phyloP scores from a whole-genome alignment of 1,139 yeast species.

The Saccharomyces hybrid region DNA sequence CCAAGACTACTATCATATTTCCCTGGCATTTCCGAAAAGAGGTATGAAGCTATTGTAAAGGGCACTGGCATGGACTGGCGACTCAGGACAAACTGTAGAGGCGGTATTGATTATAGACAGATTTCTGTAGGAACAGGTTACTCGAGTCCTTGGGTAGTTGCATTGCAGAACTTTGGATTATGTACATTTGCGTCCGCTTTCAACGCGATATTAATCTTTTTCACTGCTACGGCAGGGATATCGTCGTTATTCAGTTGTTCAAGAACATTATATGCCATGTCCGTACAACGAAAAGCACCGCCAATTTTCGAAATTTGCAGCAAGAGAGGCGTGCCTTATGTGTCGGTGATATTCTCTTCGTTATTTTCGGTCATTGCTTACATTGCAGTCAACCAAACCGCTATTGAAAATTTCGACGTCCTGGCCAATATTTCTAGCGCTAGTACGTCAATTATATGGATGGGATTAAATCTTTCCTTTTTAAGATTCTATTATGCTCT shows the following conservation, averaged over 20 bases:
- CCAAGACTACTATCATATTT: slow-evolving; percentile 44
- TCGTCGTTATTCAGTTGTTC: slow-evolving; percentile 37
- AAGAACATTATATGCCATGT: slow-evolving; percentile 37
- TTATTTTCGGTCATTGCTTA: slow-evolving; percentile 55
- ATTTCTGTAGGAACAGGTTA: slow-evolving; percentile 41
- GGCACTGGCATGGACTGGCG: slow-evolving; percentile 24
- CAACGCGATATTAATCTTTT: slow-evolving; percentile 62
- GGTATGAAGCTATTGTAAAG: slow-evolving; percentile 11
- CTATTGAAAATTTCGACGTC: slow-evolving; percentile 58
- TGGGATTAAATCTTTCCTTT: slow-evolving; percentile 68
- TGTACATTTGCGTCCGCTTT: slow-evolving; percentile 59
- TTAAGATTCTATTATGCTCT: slow-evolving; percentile 67
- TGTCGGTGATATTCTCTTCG: slow-evolving; percentile 57
- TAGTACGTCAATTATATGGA: slow-evolving; percentile 75
- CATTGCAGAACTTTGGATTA: slow-evolving; percentile 57
- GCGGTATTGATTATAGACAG: slow-evolving; percentile 5
- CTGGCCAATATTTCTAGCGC: slow-evolving; percentile 63
- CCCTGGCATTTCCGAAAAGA: slow-evolving; percentile 6
- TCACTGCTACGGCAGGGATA: slow-evolving; percentile 52
- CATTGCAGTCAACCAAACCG: slow-evolving; percentile 50
- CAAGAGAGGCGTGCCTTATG: slow-evolving; percentile 63
- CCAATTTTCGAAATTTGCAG: slow-evolving; percentile 52
- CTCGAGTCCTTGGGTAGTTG: slow-evolving; percentile 75
- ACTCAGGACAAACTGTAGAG: slow-evolving; percentile 16
- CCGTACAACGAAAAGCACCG: slow-evolving; percentile 68